Conservation (phyloP, 2,329 filamentous ascomycete genomes). For the Calonectria ilicicola region DNA sequence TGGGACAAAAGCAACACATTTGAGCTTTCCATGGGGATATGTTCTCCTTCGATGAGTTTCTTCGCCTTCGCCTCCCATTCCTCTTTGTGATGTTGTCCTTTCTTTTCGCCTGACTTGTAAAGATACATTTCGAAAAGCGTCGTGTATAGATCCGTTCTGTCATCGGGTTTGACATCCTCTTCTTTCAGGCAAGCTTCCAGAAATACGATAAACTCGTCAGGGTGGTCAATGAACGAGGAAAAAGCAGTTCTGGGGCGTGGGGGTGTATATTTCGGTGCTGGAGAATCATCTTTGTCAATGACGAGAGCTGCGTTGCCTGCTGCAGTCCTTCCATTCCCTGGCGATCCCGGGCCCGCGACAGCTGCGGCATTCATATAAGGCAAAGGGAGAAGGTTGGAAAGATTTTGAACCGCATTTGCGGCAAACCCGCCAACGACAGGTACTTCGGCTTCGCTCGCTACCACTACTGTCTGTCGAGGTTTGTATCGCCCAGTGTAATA, state of each 20-base stretch:
- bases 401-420: conserved; percentile 84
- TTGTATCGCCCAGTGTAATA: conserved; percentile 92
- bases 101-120: conserved; percentile 84
- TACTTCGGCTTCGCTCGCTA: conserved; percentile 50
- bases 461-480: conserved; percentile 72
- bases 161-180: conserved; percentile 75
- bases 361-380: conserved; percentile 83
- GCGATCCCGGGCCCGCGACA: conserved; percentile 64
- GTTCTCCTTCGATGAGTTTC: conserved; percentile 83
- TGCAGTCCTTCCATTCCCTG: conserved; percentile 63
- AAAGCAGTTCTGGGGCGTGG: conserved; percentile 92
- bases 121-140: conserved; percentile 99
- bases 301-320: conserved; percentile 64
- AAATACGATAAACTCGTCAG: conserved; percentile 91
- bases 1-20: conserved; percentile 95
- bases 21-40: conserved; percentile 90
- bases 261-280: conserved; percentile 74
- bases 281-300: conserved; percentile 59
- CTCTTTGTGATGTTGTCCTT: conserved; percentile 73
- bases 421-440: conserved; percentile 62
- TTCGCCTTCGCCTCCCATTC: conserved; percentile 94
- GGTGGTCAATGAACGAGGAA: conserved; percentile 95
- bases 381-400: conserved; percentile 84
- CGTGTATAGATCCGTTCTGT: conserved; percentile 89
- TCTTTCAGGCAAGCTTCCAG: conserved; percentile 88